Base-by-base conservation (phyloP, 345 rosid genomes). In the Mercurialis annua region DNA sequence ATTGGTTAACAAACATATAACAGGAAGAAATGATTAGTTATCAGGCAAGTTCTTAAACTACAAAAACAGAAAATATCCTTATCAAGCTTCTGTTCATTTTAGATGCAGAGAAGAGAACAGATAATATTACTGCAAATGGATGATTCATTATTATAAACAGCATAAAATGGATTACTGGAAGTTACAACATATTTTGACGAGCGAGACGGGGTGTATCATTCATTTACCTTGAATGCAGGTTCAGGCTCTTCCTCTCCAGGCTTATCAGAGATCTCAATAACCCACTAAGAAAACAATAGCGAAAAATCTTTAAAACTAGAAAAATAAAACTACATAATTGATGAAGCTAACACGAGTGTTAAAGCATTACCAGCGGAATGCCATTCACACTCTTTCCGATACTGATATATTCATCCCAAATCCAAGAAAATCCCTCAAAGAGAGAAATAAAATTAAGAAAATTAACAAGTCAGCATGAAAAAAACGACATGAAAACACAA, bases 221-320 rank as follows among this genome's bases (percentile, higher is more conserved):
- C 70, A 77, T 17, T 77, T 68, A 91, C 99, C 96, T 94, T 91
- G 76, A 94, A 94, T 44, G 99, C 96, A 77, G 97, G 99, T 80
- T 94, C 85, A 65, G 90, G 85, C 81, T 94, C 97, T 75, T 80
- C 84, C 72, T 74, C 76, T 23, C 97, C 89, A 36, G 97, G 99
- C 62, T 68, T 86, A 85, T 91, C 96, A 48, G 97, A 94, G 48
- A 94, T 91, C 84, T 89, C 99, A 66, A 94, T 84, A 72, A 89
- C 99, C 99, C 91, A 89, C 99, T 94, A 66, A 23, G 56, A 49
- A 38, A 23, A 42, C 31, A 40, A 50, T 17, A 66, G 40, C 62
- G 48, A 47, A 55, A 29, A n/a, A 1, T 2, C 18, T 34, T 34
- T 10, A 31, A 46, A 46, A 17, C 23, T 14, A 40, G 8, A 62